Evolutionary conservation across 2,329 filamentous ascomycete species (phyloP), one percentile per base, ranked within the genome.

Genomic region (Thielaviopsis ethacetica): DNA sequence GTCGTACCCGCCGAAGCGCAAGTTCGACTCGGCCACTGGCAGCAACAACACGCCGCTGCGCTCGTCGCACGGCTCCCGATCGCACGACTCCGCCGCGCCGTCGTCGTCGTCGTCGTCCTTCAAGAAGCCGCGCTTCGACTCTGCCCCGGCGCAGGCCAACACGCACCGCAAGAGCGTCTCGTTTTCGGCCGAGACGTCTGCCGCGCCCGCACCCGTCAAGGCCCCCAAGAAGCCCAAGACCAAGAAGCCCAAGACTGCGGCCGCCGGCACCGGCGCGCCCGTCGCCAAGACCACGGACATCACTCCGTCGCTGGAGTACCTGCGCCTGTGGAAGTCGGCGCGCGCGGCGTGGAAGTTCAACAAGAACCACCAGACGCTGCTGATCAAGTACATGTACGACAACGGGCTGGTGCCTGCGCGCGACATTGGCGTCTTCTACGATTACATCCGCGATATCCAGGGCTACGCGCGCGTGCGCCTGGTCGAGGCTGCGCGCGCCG

Each of bases 341-440:
- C 83, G 83, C 60, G 74, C 78, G 10, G 76, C 76, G 65, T 97
- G 91, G 91, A 96, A 95, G 71, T 97, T 96, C 75, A 95, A 94
- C 75, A 96, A 96, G 73, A 91, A 89, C 65, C 83, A 89, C 67
- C 91, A 96, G 71, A 88, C 84, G 58, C 82, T 88, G 65, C 76
- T 96, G 13, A 80, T 96, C 67, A 91, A 93, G 70, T 83, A 94
- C 73, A 73, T 86, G 53, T 88, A 94, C 68, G 83, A 87, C 64
- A 72, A 82, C 63, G 80, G 83, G 65, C 79, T 80, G 62, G 80
- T 96, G 51, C 88, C 90, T 0, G 72, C 83, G 17, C 73, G 78
- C 61, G 81, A 91, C 71, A 83, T 88, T 61, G 72, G 79, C 53
- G 76, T 82, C 22, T 81, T 96, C 50, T 81, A 85, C 67, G 77